Base-by-base conservation (phyloP, 2,329 filamentous ascomycete species). In the Aspergillus ruber region DNA sequence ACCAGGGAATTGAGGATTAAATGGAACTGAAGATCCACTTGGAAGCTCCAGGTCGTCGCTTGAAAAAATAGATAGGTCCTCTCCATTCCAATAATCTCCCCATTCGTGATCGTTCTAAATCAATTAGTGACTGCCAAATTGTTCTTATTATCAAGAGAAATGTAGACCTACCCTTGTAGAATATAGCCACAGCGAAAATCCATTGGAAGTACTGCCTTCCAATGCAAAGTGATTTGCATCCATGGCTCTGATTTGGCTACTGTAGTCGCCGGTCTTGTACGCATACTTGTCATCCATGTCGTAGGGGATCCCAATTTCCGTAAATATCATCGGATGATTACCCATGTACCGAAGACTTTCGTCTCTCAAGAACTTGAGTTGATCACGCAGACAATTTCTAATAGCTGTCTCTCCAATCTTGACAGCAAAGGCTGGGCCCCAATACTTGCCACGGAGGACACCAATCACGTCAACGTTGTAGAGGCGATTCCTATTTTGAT, bases 381-480 rank as follows among this genome's bases (percentile, higher is more conserved):
- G 93, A 54, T 96, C 88, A 39, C 82, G 82, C 69, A 98, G 85
- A 65, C 88, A 96, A 61, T 96, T 97, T 46, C 93, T 80, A 56
- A 98, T 97, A 0, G 93, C 91, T 2, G 84, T 87, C 72, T 97
- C 91, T 42, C 93, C 93, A 42, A 98, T 76, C 62, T 90, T 93
- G 65, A 98, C 85, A 3, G 89, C 93, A 63, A 98, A 91, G 0
- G 88, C 88, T 10, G 93, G 93, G 18, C 85, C 86, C 56, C 87
- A 76, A 62, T 98, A 98, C 55, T 85, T 85, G 10, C 93, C 93
- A 41, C 93, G 85, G 39, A 98, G 75, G 12, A 98, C 81, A 2
- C 93, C 93, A 44, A 98, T 83, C 4, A 98, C 88, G 64, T 98
- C 93, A 6, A 98, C 86, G 57, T 98, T 98, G 86, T 93, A 98